Percentiles rank a stretch among this genome's conserved stretches.
These are phyloP conservation scores for Ananas comosus DNA, from an alignment of 176 grass and related monocot species.

Conservation along the genomic window DNA sequence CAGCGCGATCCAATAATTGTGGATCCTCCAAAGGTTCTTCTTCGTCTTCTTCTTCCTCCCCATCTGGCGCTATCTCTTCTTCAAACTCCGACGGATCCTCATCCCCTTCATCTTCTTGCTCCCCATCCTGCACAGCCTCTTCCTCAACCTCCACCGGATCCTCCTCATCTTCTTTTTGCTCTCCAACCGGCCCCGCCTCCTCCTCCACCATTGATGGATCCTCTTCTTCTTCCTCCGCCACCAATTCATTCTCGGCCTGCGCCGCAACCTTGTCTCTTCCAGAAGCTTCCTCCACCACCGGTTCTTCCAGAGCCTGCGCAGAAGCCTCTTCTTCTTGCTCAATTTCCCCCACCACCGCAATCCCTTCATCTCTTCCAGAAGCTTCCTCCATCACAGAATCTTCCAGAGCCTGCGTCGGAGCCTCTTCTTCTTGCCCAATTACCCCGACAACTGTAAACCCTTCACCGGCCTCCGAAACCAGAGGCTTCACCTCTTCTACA, in stretches of 20 bases:
- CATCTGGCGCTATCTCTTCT: slow-evolving; percentile 1
- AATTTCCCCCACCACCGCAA: not conserved
- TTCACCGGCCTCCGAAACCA: too few relatives aligned
- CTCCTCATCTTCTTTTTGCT: not conserved
- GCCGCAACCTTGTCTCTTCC: not conserved
- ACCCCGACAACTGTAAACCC: too few relatives aligned
- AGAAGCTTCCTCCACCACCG: not conserved
- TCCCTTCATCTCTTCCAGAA: too few relatives aligned
- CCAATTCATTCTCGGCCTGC: not conserved
- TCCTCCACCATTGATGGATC: slow-evolving; percentile 12
- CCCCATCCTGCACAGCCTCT: slow-evolving; percentile 2
- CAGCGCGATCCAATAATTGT: too few relatives aligned
- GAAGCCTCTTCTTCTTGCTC: not conserved
- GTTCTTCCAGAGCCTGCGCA: slow-evolving; percentile 9
- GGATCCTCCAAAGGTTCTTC: not conserved
- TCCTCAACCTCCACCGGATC: not conserved
- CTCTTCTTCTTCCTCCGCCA: slow-evolving; percentile 6
- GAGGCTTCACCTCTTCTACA: too few relatives aligned
- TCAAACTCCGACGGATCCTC: slow-evolving; percentile 2
- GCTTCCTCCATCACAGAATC: too few relatives aligned
- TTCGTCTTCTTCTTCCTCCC: not conserved
- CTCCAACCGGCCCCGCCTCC: not conserved
- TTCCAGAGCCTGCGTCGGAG: too few relatives aligned
- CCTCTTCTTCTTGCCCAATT: too few relatives aligned
- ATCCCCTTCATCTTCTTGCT: slow-evolving; percentile 15